Percentiles rank a stretch among this genome's conserved stretches.
phyloP scores from a whole-genome alignment of 768 basidiomycete species.

The Leucosporidium creatinivorum region DNA sequence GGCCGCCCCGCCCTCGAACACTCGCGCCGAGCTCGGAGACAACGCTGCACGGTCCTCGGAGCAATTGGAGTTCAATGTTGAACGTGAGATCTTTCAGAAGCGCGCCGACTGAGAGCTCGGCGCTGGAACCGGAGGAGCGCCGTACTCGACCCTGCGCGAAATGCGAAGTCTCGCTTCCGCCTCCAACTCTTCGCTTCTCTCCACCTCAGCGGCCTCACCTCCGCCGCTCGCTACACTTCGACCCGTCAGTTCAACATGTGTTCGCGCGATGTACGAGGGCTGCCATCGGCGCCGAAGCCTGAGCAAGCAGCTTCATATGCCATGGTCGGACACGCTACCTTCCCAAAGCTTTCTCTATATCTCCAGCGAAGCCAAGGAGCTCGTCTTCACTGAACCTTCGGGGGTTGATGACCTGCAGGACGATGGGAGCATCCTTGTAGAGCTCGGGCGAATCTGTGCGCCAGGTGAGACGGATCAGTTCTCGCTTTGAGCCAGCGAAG shows the following conservation, averaged over 20 bases:
- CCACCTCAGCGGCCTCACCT: not conserved
- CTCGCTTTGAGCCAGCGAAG: not conserved
- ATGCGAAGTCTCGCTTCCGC: too few species aligned
- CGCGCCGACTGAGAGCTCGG: too few species aligned
- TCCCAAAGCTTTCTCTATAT: slow-evolving; percentile 3
- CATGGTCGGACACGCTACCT: not conserved
- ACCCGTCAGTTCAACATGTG: not conserved
- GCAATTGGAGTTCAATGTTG: too few species aligned
- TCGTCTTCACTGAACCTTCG: slow-evolving; percentile 10
- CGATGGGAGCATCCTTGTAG: slow-evolving; percentile 11
- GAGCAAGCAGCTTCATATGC: too few species aligned
- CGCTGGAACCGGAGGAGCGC: too few species aligned
- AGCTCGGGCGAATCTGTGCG: slow-evolving; percentile 9
- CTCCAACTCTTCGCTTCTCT: not conserved
- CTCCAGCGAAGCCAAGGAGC: not conserved
- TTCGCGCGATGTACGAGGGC: not conserved
- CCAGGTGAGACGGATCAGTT: not conserved
- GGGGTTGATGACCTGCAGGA: slow-evolving; percentile 9
- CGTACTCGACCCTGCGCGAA: too few species aligned
- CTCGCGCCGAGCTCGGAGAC: too few species aligned
- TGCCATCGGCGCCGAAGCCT: too few species aligned
- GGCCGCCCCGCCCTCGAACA: too few species aligned
- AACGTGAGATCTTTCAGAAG: too few species aligned
- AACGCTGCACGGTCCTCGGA: too few species aligned
- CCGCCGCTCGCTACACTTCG: not conserved